phyloP scores from a whole-genome alignment of 2,329 filamentous ascomycete species.

The Aspergillus sp. region DNA sequence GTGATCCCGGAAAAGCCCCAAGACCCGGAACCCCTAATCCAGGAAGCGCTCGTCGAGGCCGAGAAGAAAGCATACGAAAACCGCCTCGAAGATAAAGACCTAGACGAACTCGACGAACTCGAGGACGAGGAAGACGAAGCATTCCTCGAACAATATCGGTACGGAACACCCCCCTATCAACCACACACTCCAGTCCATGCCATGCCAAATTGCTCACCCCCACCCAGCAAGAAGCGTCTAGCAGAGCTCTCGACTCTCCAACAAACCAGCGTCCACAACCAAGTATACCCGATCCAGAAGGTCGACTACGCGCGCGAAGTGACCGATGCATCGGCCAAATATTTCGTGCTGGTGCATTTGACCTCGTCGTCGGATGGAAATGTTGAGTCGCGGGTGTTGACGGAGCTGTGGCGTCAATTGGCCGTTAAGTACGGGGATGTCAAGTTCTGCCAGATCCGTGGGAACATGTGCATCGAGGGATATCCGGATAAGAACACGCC shows the following conservation, averaged over 20 bases:
- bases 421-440: constrained; percentile 86
- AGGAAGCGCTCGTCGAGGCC: constrained; percentile 87
- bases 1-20: constrained; percentile 97
- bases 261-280: constrained; percentile 77
- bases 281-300: constrained; percentile 91
- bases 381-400: constrained; percentile 77
- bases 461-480: constrained; percentile 89
- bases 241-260: constrained; percentile 74
- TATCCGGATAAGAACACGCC: constrained; percentile 95
- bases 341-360: constrained; percentile 72
- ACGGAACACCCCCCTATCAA: constrained; percentile 11
- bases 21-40: constrained; percentile 91
- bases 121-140: constrained; percentile 95
- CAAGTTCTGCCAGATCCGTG: constrained; percentile 96
- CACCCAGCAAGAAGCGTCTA: constrained; percentile 70
- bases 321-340: constrained; percentile 78
- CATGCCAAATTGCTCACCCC: not conserved
- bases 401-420: constrained; percentile 81
- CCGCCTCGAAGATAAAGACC: constrained; percentile 85
- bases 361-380: constrained; percentile 77
- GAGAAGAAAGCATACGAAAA: constrained; percentile 85
- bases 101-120: constrained; percentile 89
- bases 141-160: constrained; percentile 83
- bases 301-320: constrained; percentile 90
- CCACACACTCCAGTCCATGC: not conserved